A percentile compares a stretch with the other conserved stretches of the same genome.
Conservation (phyloP, 805 yeast genomes). For the Wickerhamiella parazyma region DNA sequence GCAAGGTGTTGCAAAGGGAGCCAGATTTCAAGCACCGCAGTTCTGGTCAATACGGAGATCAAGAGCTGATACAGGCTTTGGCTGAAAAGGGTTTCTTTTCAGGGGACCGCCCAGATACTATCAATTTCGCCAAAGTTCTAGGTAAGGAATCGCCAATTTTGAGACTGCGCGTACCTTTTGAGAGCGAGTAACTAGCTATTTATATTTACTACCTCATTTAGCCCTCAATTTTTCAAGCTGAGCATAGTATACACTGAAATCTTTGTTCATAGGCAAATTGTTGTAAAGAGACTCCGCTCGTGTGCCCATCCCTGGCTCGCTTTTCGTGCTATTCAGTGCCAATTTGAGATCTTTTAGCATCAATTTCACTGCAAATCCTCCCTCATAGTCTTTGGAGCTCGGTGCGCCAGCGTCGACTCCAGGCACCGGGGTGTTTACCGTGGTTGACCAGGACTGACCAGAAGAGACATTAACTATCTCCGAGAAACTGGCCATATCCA, state of each 20-base stretch:
- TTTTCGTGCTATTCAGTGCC: slow-evolving; percentile 23
- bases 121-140: slow-evolving; percentile 3
- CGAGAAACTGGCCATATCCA: slow-evolving; percentile 35
- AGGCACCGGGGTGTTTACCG: slow-evolving; percentile 41
- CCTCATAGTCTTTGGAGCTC: slow-evolving; percentile 32
- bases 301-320: slow-evolving; percentile 18
- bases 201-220: not conserved
- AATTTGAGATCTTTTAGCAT: slow-evolving; percentile 31
- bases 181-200: not conserved
- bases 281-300: slow-evolving; percentile 20
- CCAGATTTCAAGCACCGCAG: slow-evolving; percentile 25
- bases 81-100: slow-evolving; percentile 9
- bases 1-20: slow-evolving; percentile 22
- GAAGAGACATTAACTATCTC: slow-evolving; percentile 39
- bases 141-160: not conserved
- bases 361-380: slow-evolving; percentile 32
- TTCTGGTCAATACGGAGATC: slow-evolving; percentile 22
- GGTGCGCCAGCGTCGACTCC: slow-evolving; percentile 37
- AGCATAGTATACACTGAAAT: slow-evolving; percentile 18
- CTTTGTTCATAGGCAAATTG: slow-evolving; percentile 9
- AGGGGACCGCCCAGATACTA: not conserved
- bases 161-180: not conserved
- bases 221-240: not conserved
- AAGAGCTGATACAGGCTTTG: slow-evolving; percentile 19
- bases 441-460: slow-evolving; percentile 43